These are phyloP conservation scores for Mycena vitilis DNA, from an alignment of 768 basidiomycete species.

Conservation along the genomic window DNA sequence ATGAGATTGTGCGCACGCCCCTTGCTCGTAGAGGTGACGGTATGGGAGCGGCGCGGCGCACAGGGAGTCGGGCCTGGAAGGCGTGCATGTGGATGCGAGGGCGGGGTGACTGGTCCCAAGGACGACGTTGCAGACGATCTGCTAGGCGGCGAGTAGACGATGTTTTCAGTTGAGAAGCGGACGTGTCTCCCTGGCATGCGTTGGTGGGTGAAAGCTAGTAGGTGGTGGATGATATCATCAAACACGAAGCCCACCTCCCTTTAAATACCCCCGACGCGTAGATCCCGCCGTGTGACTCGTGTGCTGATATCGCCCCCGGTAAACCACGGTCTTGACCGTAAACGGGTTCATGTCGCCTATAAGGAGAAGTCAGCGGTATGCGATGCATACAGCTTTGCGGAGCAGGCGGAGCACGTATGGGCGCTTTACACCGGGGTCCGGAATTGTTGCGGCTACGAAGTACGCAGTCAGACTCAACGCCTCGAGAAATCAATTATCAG, in stretches of 20 bases:
- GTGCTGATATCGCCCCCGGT: slow-evolving; percentile 4
- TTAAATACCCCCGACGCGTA: slow-evolving; percentile 9
- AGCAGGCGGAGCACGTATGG: not conserved
- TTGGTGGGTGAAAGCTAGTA: not conserved
- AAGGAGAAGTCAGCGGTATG: not conserved
- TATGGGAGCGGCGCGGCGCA: slow-evolving; percentile 19
- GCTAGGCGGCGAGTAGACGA: slow-evolving; percentile 23
- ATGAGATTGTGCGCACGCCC: slow-evolving; percentile 22
- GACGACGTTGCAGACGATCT: slow-evolving; percentile 8
- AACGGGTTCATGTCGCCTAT: slow-evolving; percentile 12
- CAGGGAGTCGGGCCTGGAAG: slow-evolving; percentile 22
- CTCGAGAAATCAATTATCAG: no score
- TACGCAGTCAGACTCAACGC: no score
- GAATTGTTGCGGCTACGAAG: not conserved
- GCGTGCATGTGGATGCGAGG: slow-evolving; percentile 13
- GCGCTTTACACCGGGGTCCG: not conserved
- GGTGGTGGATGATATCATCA: slow-evolving; percentile 3
- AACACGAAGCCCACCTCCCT: not conserved
- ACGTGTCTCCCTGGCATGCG: slow-evolving; percentile 27
- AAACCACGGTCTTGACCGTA: not conserved
- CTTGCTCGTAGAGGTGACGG: not conserved
- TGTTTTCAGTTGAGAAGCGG: slow-evolving; percentile 20
- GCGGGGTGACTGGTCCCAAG: slow-evolving; percentile 23
- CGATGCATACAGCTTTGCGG: slow-evolving; percentile 6
- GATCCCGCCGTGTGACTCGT: slow-evolving; percentile 17